Percentiles rank a stretch among this genome's conserved stretches.
These are phyloP conservation scores for Lycium barbarum DNA, from an alignment of 257 asterid genomes.

Conservation along the genomic window DNA sequence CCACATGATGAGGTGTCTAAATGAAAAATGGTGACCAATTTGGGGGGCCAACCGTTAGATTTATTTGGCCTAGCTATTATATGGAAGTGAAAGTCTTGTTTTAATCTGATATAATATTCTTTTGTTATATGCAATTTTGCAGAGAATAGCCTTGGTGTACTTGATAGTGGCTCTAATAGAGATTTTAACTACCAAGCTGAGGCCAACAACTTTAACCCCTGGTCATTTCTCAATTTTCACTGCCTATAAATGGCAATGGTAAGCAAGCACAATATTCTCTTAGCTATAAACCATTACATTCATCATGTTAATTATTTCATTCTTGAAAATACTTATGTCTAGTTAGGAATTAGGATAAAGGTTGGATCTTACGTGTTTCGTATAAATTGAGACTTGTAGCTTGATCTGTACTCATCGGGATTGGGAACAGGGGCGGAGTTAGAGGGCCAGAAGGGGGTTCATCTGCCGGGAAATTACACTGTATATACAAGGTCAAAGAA, in stretches of 20 bases:
- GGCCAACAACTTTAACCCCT: conserved; percentile 58
- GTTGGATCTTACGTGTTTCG: background rate
- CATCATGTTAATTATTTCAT: background rate
- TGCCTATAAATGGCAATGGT: conserved; percentile 94
- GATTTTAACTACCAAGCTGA: conserved; percentile 65
- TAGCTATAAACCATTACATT: background rate
- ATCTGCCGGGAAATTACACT: too few relatives aligned
- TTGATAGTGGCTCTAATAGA: conserved; percentile 78
- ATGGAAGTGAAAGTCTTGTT: background rate
- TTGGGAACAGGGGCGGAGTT: too few relatives aligned
- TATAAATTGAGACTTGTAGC: background rate
- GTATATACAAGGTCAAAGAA: too few relatives aligned
- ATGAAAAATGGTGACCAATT: background rate
- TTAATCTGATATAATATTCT: background rate
- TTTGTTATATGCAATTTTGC: conserved; percentile 26
- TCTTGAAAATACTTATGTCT: background rate
- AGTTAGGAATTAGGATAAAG: background rate
- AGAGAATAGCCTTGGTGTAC: conserved; percentile 96
- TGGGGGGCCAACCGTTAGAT: background rate
- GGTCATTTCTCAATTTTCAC: conserved; percentile 68
- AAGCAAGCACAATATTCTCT: background rate
- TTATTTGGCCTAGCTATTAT: background rate
- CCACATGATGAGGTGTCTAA: background rate
- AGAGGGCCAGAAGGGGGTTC: too few relatives aligned
- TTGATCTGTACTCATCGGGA: background rate